Evolutionary conservation across 2,329 filamentous ascomycete genomes (phyloP), one percentile per base, ranked within the genome.

Genomic region (Ophiostoma sp.): DNA sequence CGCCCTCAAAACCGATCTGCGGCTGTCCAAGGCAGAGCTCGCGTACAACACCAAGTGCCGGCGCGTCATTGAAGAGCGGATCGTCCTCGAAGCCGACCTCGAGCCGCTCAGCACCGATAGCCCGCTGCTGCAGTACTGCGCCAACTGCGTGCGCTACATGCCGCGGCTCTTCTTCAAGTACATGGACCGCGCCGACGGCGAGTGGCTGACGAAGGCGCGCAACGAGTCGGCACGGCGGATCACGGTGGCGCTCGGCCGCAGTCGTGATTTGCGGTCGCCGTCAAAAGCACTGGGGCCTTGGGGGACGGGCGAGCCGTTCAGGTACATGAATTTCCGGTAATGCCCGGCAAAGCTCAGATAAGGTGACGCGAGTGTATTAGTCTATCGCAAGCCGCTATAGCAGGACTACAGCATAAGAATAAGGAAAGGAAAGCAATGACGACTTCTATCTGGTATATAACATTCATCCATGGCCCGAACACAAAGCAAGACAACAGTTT

Each of bases 81-180:
- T 83, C 71, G 73, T 72, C 4, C 79, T 80, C 70, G 75, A 79
- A 14, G 78, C 83, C 79, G 81, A 69, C 65, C 75, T 62, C 76
- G 83, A 84, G 0, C 69, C 85, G 6, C 58, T 70, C 0, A 11
- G 71, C 2, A 78, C 78, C 0, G 40, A 63, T 40, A 9, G 40
- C 16, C 8, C 5, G 7, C 76, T 84, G 2, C 67, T 74, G 36
- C 12, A 71, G 0, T 86, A 85, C 73, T 85, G 82, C 71, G 75
- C 76, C 2, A 76, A 80, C 38, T 82, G 85, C 71, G 79, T 85
- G 11, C 52, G 18, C 7, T 63, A 70, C 55, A 70, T 75, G 58
- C 72, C 71, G 1, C 62, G 8, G 9, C 65, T 74, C 60, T 67
- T 66, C 9, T 44, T 49, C 3, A 1, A 68, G 14, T 75, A 73